Percentiles rank a stretch among this genome's conserved stretches.
Conservation (phyloP, 2,329 filamentous ascomycete genomes). For the Xenoacremonium recifei region DNA sequence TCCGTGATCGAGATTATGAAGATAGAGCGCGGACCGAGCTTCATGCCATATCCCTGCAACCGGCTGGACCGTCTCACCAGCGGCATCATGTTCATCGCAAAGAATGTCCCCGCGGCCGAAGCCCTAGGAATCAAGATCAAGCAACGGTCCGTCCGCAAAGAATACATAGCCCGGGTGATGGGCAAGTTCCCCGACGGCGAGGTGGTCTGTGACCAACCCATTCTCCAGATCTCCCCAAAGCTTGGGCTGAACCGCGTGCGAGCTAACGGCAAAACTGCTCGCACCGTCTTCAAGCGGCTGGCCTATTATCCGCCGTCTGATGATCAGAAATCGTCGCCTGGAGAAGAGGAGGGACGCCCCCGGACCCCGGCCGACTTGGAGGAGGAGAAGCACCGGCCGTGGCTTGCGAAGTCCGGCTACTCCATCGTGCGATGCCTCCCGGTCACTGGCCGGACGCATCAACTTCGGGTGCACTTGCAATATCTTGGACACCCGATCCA, state of each 20-base stretch:
- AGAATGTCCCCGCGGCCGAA: conserved; percentile 78
- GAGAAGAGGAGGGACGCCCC: conserved; percentile 17
- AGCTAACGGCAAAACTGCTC: conserved; percentile 85
- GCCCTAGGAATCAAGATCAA: conserved; percentile 73
- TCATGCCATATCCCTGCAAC: conserved; percentile 73
- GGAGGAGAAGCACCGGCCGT: conserved; percentile 32
- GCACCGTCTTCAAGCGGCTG: conserved; percentile 86
- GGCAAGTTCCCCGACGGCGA: conserved; percentile 91
- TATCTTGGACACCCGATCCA: conserved; percentile 92
- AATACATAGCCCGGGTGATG: conserved; percentile 89
- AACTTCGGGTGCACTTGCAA: conserved; percentile 91
- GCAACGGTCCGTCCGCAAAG: conserved; percentile 82
- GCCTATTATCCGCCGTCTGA: conserved; percentile 76
- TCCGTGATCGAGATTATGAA: conserved; percentile 92
- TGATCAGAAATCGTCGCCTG: conserved; percentile 12
- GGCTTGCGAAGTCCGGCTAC: conserved; percentile 70
- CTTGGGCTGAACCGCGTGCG: conserved; percentile 92
- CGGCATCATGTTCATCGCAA: conserved; percentile 97
- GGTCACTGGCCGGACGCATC: conserved; percentile 90
- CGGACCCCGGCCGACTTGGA: conserved; percentile 22
- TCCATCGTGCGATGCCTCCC: conserved; percentile 93
- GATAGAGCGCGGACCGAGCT: conserved; percentile 61
- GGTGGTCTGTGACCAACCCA: conserved; percentile 88
- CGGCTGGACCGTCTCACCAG: conserved; percentile 91
- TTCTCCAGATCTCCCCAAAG: conserved; percentile 91